A percentile compares a stretch with the other conserved stretches of the same genome.
Conservation (phyloP, 225 moss, liverwort and hornwort species). For the Straminergon stramineum region DNA sequence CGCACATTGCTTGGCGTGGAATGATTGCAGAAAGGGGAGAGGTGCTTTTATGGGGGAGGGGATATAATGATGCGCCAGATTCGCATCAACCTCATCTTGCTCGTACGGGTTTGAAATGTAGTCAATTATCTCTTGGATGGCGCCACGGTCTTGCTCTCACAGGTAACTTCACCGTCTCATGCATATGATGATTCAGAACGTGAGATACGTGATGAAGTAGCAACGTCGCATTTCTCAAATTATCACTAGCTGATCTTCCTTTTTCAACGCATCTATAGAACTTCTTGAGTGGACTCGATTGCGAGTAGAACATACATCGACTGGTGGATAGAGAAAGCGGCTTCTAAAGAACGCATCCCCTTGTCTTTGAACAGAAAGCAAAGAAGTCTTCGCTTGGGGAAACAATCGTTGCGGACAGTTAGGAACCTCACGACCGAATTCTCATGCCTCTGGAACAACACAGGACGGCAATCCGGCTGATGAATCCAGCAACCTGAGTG, state of each 20-base stretch:
- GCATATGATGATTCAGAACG: neutral
- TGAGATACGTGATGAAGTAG: neutral
- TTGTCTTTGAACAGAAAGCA: constrained; percentile 31
- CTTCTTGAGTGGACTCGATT: neutral
- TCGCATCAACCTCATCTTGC: constrained; percentile 28
- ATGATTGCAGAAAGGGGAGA: constrained; percentile 41
- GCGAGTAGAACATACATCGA: neutral
- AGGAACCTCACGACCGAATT: constrained; percentile 20
- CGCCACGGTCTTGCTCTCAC: constrained; percentile 80
- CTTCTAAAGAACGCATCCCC: neutral
- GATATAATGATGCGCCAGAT: constrained; percentile 52
- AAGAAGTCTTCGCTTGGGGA: constrained; percentile 70
- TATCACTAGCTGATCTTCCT: neutral
- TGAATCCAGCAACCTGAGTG: neutral
- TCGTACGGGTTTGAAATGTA: constrained; percentile 9
- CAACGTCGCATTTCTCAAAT: neutral
- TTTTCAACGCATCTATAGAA: neutral
- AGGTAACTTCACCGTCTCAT: constrained; percentile 17
- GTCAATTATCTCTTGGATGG: constrained; percentile 80
- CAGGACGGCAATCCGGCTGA: neutral
- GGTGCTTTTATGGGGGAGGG: constrained; percentile 78
- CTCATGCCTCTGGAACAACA: neutral
- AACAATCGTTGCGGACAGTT: constrained; percentile 78
- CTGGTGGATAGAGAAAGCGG: neutral
- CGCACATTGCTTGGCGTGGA: neutral